phyloP scores from a whole-genome alignment of 1,284 basidiomycete species.

The Tilletia walkeri region DNA sequence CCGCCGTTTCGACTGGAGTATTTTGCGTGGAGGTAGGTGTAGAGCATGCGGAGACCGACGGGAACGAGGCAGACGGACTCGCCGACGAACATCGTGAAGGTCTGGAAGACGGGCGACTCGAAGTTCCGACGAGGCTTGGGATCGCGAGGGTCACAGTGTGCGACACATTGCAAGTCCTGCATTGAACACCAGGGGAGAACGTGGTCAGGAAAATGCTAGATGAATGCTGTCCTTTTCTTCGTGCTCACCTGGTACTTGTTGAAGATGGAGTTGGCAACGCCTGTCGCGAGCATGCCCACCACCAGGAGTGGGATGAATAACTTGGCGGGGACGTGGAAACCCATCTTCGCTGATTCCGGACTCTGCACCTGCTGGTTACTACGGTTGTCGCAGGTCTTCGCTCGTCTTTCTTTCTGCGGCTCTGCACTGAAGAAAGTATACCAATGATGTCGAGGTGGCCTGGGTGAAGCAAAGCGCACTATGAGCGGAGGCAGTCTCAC shows the following conservation, averaged over 20 bases:
- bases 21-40: constrained; percentile 20
- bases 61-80: constrained; percentile 54
- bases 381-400: too few species aligned
- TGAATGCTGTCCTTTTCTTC: too few species aligned
- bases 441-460: not conserved
- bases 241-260: constrained; percentile 40
- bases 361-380: not conserved
- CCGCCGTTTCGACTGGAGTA: not conserved
- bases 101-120: constrained; percentile 54
- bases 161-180: constrained; percentile 57
- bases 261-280: constrained; percentile 56
- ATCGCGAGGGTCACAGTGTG: constrained; percentile 48
- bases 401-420: not conserved
- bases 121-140: constrained; percentile 37
- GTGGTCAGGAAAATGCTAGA: too few species aligned
- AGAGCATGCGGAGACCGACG: constrained; percentile 29
- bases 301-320: constrained; percentile 57
- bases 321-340: constrained; percentile 10
- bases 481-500: constrained; percentile 1
- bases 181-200: too few species aligned
- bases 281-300: constrained; percentile 61
- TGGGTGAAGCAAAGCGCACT: not conserved
- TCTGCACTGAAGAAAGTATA: not conserved
- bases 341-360: not conserved
- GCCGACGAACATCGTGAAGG: constrained; percentile 57